phyloP scores from a whole-genome alignment of 805 yeast genomes.

The Wickerhamiella siamensis region DNA sequence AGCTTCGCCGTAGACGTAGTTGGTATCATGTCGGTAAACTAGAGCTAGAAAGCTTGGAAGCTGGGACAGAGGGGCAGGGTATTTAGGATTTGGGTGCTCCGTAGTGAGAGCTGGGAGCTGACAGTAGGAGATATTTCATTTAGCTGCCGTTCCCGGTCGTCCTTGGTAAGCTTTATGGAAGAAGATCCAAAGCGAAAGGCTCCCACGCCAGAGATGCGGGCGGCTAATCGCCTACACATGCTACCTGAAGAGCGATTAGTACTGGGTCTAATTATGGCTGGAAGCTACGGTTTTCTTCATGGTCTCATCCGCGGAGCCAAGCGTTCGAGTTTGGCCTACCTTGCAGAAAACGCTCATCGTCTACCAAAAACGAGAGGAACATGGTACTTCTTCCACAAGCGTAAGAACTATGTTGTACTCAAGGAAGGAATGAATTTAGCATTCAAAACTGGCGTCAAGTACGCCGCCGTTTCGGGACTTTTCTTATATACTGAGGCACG shows the following conservation, averaged over 20 bases:
- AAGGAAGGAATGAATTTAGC: conserved; percentile 40
- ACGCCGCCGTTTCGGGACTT: conserved; percentile 32
- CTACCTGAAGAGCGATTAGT: conserved; percentile 9
- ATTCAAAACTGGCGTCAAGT: conserved; percentile 29
- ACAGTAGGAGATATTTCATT: no score
- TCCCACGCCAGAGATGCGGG: neutral
- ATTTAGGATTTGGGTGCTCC: no score
- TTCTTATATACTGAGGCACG: conserved; percentile 49
- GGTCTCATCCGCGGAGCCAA: conserved; percentile 52
- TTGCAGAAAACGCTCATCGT: conserved; percentile 73
- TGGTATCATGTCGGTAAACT: no score
- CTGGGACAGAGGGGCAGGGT: no score
- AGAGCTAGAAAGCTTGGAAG: no score
- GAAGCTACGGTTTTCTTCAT: conserved; percentile 20
- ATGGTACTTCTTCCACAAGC: conserved; percentile 78
- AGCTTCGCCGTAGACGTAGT: neutral
- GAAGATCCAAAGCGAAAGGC: no score
- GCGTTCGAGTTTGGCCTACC: conserved; percentile 39
- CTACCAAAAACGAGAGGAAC: conserved; percentile 66
- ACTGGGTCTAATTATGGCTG: conserved; percentile 11
- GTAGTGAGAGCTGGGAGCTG: no score
- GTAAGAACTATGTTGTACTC: conserved; percentile 63
- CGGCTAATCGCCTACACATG: conserved; percentile 2
- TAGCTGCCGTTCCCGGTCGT: no score
- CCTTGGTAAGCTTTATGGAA: no score